Conservation (phyloP, 305 asterid species). For the Fraxinus greggii region DNA sequence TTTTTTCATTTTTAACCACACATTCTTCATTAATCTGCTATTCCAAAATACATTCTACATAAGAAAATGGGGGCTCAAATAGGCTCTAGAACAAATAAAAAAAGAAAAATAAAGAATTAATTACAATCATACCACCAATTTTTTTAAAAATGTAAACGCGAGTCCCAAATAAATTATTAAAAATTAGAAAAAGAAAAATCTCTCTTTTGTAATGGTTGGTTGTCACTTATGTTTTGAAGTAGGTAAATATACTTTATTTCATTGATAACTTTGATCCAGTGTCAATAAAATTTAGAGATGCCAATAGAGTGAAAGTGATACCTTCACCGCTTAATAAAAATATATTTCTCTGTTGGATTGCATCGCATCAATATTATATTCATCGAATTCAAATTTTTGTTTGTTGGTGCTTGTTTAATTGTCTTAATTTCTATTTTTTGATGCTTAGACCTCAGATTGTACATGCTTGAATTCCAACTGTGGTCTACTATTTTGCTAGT, state of each 20-base stretch:
- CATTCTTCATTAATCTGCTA: no score
- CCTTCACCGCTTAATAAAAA: constrained; percentile 49
- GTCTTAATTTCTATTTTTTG: not conserved
- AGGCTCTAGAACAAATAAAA: no score
- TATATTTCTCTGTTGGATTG: constrained; percentile 11
- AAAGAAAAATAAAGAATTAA: no score
- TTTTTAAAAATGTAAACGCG: no score
- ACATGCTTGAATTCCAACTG: not conserved
- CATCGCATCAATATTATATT: not conserved
- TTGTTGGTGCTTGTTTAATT: constrained; percentile 15
- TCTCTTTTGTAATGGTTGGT: constrained; percentile 24
- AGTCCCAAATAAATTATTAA: no score
- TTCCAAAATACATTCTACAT: no score
- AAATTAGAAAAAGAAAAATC: no score
- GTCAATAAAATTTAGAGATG: constrained; percentile 53
- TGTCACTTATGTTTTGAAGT: constrained; percentile 23
- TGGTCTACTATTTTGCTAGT: constrained; percentile 1
- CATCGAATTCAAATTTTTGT: not conserved
- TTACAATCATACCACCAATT: no score
- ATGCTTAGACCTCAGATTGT: not conserved
- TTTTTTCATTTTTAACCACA: no score
- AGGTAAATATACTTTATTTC: constrained; percentile 30
- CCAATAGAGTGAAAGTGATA: constrained; percentile 37
- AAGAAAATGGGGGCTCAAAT: no score
- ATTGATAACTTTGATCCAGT: constrained; percentile 46